These are phyloP conservation scores for Hypoxylon sp. DNA, from an alignment of 2,329 filamentous ascomycete species.

Conservation along the genomic window DNA sequence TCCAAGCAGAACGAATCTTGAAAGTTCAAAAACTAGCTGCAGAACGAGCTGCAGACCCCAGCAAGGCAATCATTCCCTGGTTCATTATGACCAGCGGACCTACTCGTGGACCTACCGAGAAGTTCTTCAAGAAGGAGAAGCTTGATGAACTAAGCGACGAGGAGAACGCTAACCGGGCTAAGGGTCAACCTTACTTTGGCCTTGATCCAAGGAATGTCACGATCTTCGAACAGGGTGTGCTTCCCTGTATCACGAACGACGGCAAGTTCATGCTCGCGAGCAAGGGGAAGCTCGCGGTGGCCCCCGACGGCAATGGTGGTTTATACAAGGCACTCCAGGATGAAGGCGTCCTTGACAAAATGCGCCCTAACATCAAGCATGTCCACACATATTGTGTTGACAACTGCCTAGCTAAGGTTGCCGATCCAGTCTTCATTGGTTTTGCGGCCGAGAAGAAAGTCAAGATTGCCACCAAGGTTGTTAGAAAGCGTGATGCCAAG, in stretches of 20 bases:
- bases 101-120: conserved; percentile 90
- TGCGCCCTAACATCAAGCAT: conserved; percentile 93
- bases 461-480: conserved; percentile 99
- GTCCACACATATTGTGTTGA: conserved; percentile 98
- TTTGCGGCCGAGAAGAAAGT: conserved; percentile 90
- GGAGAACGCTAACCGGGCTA: conserved; percentile 71
- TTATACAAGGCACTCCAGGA: conserved; percentile 88
- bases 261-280: conserved; percentile 95
- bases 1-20: conserved; percentile 93
- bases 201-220: conserved; percentile 86
- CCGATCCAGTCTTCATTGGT: conserved; percentile 94
- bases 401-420: conserved; percentile 99
- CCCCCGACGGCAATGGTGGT: conserved; percentile 96
- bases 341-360: conserved; percentile 81
- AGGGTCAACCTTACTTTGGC: conserved; percentile 79
- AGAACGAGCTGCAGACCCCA: conserved; percentile 73
- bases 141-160: conserved; percentile 59
- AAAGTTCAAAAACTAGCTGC: conserved; percentile 87
- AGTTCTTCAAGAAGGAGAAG: conserved; percentile 76
- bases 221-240: conserved; percentile 96
- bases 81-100: conserved; percentile 99
- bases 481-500: conserved; percentile 95
- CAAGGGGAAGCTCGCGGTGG: conserved; percentile 92
- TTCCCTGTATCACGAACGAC: conserved; percentile 97
- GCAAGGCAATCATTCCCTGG: conserved; percentile 84